phyloP scores from a whole-genome alignment of 441 rosid genomes.

The Eutrema salsugineum region DNA sequence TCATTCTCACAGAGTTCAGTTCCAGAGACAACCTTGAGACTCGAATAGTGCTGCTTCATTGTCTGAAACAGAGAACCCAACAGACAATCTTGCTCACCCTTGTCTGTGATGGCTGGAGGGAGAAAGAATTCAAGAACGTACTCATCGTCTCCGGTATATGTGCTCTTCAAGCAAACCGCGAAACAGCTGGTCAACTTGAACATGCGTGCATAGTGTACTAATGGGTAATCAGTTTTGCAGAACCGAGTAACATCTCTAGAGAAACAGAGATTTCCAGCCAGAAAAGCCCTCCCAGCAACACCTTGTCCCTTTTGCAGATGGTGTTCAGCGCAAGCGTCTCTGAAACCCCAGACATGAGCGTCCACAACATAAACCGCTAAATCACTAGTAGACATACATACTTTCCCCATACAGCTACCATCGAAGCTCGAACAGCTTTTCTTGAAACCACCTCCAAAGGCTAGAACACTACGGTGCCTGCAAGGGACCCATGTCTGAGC shows the following conservation, averaged over 20 bases:
- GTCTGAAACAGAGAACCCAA: conserved; percentile 65
- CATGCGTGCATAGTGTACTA: conserved; percentile 94
- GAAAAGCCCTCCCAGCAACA: conserved; percentile 83
- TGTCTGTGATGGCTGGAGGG: conserved; percentile 46
- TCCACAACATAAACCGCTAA: conserved; percentile 82
- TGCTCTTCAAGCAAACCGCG: conserved; percentile 77
- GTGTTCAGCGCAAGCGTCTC: conserved; percentile 91
- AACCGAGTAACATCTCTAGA: conserved; percentile 63
- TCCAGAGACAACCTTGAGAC: conserved; percentile 79
- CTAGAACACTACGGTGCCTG: conserved; percentile 80
- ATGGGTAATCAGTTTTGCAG: conserved; percentile 85
- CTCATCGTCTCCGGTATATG: conserved; percentile 72
- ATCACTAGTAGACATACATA: conserved; percentile 92
- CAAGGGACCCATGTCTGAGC: conserved; percentile 99
- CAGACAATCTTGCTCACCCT: conserved; percentile 48
- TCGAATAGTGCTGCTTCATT: conserved; percentile 75
- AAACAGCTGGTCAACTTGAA: conserved; percentile 68
- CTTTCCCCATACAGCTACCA: conserved; percentile 83
- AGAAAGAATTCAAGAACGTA: conserved; percentile 85
- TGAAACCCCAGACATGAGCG: conserved; percentile 88
- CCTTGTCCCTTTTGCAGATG: conserved; percentile 94
- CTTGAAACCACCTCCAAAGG: conserved; percentile 84
- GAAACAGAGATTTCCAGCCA: conserved; percentile 71
- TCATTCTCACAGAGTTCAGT: conserved; percentile 48
- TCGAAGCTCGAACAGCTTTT: conserved; percentile 85